Evolutionary conservation across 2,329 filamentous ascomycete genomes (phyloP), one percentile per base, ranked within the genome.

Genomic region (Didymella arachidicola): DNA sequence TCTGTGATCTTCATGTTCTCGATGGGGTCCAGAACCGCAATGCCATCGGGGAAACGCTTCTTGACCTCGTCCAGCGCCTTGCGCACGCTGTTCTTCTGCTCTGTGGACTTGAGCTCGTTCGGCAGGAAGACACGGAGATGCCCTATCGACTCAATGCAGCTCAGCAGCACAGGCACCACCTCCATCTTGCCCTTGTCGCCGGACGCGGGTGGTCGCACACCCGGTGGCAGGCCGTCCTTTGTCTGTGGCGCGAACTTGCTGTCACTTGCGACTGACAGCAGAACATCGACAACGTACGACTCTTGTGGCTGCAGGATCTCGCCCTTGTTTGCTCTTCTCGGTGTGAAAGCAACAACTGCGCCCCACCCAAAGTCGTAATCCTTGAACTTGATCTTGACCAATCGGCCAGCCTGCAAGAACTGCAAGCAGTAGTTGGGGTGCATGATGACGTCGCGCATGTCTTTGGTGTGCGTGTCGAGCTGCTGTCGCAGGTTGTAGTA

Each of bases 1-100:
- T 98, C 95, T 4, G 84, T 89, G 70, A 99, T 98, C 27, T 87
- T 86, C 95, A 99, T 98, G 72, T 97, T 93, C 77, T 98, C 93
- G 38, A 99, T 89, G 0, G 95, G 95, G 71, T 99, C 95, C 18
- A 99, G 80, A 7, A 93, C 83, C 3, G 95, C 90, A 56, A 99
- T 81, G 3, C 95, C 95, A 72, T 99, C 95, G 0, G 93, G 93
- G 80, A 99, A 98, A 26, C 95, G 89, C 66, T 87, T 87, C 77
- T 91, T 86, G 16, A 96, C 89, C 77, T 98, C 94, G 41, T 87
- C 84, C 27, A 98, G 78, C 4, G 84, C 78, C 71, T 89, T 91
- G 53, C 86, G 83, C 30, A 90, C 83, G 1, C 83, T 85, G 64
- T 90, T 90, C 56, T 89, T 86, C 47, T 92, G 86, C n/a, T 89